phyloP scores from a whole-genome alignment of 768 basidiomycete genomes.

The Pilatotrama ljubarskyi region DNA sequence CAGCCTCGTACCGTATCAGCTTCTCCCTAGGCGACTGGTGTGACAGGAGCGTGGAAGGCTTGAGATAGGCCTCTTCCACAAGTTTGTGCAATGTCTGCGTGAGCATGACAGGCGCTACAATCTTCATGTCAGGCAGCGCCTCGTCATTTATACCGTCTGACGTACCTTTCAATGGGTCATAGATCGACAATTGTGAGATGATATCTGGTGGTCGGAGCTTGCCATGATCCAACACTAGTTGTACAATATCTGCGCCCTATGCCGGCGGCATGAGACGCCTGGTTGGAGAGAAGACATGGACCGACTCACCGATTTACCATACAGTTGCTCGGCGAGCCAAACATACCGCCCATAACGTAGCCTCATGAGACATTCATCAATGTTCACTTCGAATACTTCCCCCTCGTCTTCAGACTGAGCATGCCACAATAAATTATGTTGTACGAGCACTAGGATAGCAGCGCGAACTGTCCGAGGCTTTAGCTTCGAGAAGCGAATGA shows the following conservation, averaged over 20 bases:
- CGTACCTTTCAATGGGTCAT: slow-evolving; percentile 42
- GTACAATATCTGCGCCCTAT: slow-evolving; percentile 79
- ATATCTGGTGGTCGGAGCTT: slow-evolving; percentile 81
- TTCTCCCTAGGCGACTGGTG: slow-evolving; percentile 82
- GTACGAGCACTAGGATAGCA: slow-evolving; percentile 75
- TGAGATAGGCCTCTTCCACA: slow-evolving; percentile 72
- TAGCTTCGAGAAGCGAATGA: slow-evolving; percentile 68
- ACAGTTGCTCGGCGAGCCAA: slow-evolving; percentile 67
- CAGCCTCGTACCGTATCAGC: slow-evolving; percentile 75
- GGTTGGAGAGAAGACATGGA: neutral
- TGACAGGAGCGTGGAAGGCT: slow-evolving; percentile 74
- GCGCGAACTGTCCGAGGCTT: slow-evolving; percentile 69
- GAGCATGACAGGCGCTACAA: slow-evolving; percentile 45
- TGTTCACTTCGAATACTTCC: slow-evolving; percentile 79
- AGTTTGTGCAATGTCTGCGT: slow-evolving; percentile 66
- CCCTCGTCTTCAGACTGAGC: slow-evolving; percentile 68
- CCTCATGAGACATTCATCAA: slow-evolving; percentile 79
- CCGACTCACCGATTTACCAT: slow-evolving; percentile 65
- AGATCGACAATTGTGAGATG: slow-evolving; percentile 47
- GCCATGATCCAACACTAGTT: slow-evolving; percentile 78
- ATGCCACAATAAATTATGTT: slow-evolving; percentile 93
- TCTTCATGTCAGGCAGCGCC: slow-evolving; percentile 19
- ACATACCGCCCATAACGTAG: slow-evolving; percentile 83
- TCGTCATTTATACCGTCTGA: slow-evolving; percentile 4
- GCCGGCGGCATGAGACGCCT: neutral